Evolutionary conservation across 176 grass and related monocot species (phyloP).

Genomic region (maize (Zea mays)): Zm-B73-REFERENCE-NAM-5.0 NC_050097.1:192792501-192793000

Average conservation of each 20-base stretch:
- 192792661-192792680: constrained; percentile 47
- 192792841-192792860: no score
- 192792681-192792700: constrained; percentile 45
- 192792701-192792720: constrained; percentile 60
- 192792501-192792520: no score
- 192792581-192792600: constrained; percentile 41
- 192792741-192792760: constrained; percentile 62
- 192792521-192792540: not conserved
- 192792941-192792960: constrained; percentile 29
- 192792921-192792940: constrained; percentile 47
- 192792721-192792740: constrained; percentile 41
- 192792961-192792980: constrained; percentile 37
- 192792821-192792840: no score
- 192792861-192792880: no score
- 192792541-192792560: constrained; percentile 38
- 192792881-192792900: constrained; percentile 43
- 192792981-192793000: constrained; percentile 52
- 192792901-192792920: constrained; percentile 54
- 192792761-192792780: constrained; percentile 33
- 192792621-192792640: constrained; percentile 57
- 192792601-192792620: not conserved
- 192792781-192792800: no score
- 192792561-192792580: constrained; percentile 29
- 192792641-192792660: constrained; percentile 53
- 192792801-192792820: no score